Percentiles rank a stretch among this genome's conserved stretches.
phyloP scores from a whole-genome alignment of 352 stramenopile genomes.

The Globisporangium mamillatum region DNA sequence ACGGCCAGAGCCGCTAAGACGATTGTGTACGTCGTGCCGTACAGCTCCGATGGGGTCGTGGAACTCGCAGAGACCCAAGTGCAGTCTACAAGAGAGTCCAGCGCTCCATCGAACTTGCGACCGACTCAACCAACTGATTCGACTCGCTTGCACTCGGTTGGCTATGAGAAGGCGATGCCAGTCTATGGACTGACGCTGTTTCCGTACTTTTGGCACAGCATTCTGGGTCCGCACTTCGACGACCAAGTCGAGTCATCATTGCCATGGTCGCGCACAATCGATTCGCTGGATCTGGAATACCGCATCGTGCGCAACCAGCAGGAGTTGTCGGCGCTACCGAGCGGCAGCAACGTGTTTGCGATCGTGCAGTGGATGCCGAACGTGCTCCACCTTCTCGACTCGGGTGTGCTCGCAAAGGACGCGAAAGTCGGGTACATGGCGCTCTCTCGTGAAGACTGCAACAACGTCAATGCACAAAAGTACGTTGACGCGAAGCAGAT shows the following conservation, averaged over 20 bases:
- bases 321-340: conserved; percentile 29
- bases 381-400: conserved; percentile 22
- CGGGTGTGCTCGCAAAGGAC: conserved; percentile 19
- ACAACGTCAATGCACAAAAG: conserved; percentile 33
- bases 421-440: conserved; percentile 40
- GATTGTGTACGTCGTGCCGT: conserved; percentile 52
- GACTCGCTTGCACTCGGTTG: not conserved
- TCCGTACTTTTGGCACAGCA: conserved; percentile 57
- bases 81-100: conserved; percentile 3
- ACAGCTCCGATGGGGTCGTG: conserved; percentile 35
- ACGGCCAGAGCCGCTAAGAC: not conserved
- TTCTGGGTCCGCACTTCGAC: conserved; percentile 47
- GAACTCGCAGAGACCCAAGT: conserved; percentile 33
- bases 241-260: conserved; percentile 20
- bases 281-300: conserved; percentile 32
- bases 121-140: not conserved
- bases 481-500: conserved; percentile 30
- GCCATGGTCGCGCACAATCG: conserved; percentile 27
- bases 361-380: conserved; percentile 33
- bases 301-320: conserved; percentile 36
- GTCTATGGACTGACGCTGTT: conserved; percentile 56
- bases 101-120: not conserved
- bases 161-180: conserved; percentile 36
- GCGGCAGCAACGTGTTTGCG: conserved; percentile 38
- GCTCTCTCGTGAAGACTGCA: conserved; percentile 55